Evolutionary conservation across 306 rosid species (phyloP), one percentile per base, ranked within the genome.

Genomic region (Gynostemma pentaphyllum): DNA sequence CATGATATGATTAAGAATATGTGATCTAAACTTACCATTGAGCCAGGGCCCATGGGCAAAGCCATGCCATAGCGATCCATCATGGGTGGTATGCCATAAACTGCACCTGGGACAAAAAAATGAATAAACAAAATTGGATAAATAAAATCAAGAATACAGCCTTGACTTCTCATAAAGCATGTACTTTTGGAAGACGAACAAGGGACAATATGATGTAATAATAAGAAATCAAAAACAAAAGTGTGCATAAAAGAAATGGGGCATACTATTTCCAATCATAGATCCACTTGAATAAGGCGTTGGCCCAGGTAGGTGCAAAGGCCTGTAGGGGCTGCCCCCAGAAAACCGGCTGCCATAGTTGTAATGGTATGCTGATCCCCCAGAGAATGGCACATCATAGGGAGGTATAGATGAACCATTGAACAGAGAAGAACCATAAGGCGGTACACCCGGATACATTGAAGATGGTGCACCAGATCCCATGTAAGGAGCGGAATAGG

Each of bases 301-400:
- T 9, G 97, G 97, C 63, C 82, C 98, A 45, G 99, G 68, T 66
- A 88, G 60, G 77, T 88, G 95, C 79, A 94, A 68, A 61, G 97
- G 89, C 59, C 99, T 79, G 68, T 84, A 94, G 32, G 97, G 97
- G 76, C 94, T 88, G 55, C 94, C 95, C 19, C 87, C 82, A 68
- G 97, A 84, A 45, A 86, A 75, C 40, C 87, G 95, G 66, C 74
- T 80, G 32, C 88, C 82, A 27, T 88, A 88, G 70, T 86, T 94
- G 85, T 94, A 94, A 71, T 84, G 99, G 65, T 94, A 88, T 24
- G 97, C 95, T 28, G 99, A 86, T 55, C 95, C 97, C 74, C 94
- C 95, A 24, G 90, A 76, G 80, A 79, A 94, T 19, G 97, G 97
- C 68, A 88, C 85, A 48, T 94, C 99, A 69, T 82, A 94, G 4